Evolutionary conservation across 108 stramenopile species (phyloP), one percentile per base, ranked within the genome.

Genomic region (Cyclotella cryptica): DNA sequence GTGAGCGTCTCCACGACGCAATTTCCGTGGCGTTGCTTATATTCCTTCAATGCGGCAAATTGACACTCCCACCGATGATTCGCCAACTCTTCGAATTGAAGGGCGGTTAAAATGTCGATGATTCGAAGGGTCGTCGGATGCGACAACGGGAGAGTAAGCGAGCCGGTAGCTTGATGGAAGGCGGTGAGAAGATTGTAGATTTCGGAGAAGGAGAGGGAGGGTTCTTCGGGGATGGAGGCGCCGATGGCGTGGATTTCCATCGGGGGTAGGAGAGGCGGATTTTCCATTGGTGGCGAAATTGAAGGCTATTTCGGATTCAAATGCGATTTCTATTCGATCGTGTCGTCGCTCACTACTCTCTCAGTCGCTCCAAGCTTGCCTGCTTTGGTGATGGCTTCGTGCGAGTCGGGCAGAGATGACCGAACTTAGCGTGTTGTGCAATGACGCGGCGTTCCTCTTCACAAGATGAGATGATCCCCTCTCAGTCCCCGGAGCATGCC

Each of bases 61-160:
- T 52, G 46, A 8, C 21, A 29, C 29, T 77, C 71, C 81, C 81
- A 82, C 19, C 60, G 74, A 47, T 80, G 55, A n/a, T 65, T 30
- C 12, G 58, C 65, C 8, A 29, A 8, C 17, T 26, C 27, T 59
- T 59, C 27, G 10, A 29, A 30, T 26, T 18, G 15, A 29, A 59
- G 58, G 1, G 69, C 51, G 39, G 35, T 19, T 18, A 69, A n/a
- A 4, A 73, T 27, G 59, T 43, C 49, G 22, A 72, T 17, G 55
- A 75, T 75, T 0, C 66, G 59, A 10, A 14, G 41, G 17, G 54
- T 55, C 12, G 54, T 53, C 11, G 74, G 74, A 62, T 75, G 74
- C 10, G 74, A 57, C 18, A 54, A 54, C 27, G 74, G 74, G 28
- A 75, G 53, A 14, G 43, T 53, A 41, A 75, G 66, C 26, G 52